phyloP scores from a whole-genome alignment of 139 green algal species.

The Chlamydomonas incerta region DNA sequence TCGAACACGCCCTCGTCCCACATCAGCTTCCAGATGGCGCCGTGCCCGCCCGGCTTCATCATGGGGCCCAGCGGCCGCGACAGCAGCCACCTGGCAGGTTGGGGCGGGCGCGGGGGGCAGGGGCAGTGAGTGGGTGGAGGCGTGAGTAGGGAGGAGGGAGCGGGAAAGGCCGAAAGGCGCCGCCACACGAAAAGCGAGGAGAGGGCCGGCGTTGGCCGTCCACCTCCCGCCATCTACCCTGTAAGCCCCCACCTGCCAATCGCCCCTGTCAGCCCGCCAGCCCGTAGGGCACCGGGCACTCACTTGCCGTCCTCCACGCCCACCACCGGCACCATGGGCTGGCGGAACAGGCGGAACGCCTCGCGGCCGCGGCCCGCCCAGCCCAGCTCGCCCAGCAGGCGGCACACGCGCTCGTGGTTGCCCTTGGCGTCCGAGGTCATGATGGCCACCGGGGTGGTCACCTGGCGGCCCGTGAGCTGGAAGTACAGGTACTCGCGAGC shows the following conservation, averaged over 20 bases:
- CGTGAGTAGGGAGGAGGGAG: background rate
- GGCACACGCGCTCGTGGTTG: constrained; percentile 88
- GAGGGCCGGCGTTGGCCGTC: too few relatives aligned
- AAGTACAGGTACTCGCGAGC: constrained; percentile 96
- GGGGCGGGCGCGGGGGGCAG: background rate
- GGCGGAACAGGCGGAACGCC: constrained; percentile 87
- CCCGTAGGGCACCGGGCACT: too few relatives aligned
- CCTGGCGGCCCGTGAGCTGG: constrained; percentile 81
- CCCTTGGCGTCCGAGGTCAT: constrained; percentile 98
- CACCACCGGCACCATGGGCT: constrained; percentile 96
- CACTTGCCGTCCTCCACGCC: constrained; percentile 80
- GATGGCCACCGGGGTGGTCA: constrained; percentile 93
- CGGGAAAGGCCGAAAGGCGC: too few relatives aligned
- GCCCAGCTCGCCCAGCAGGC: constrained; percentile 66
- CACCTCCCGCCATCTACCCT: too few relatives aligned
- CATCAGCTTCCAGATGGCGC: constrained; percentile 99
- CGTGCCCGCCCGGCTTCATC: constrained; percentile 97
- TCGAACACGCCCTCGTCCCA: constrained; percentile 90
- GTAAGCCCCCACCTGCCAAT: too few relatives aligned
- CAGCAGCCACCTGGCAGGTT: constrained; percentile 71
- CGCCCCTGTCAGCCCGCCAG: too few relatives aligned
- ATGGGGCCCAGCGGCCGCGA: constrained; percentile 67
- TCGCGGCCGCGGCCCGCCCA: constrained; percentile 89
- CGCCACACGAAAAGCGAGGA: too few relatives aligned
- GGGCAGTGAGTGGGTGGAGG: background rate